Conservation (phyloP, 306 rosid species). For the Coriaria nepalensis region DNA sequence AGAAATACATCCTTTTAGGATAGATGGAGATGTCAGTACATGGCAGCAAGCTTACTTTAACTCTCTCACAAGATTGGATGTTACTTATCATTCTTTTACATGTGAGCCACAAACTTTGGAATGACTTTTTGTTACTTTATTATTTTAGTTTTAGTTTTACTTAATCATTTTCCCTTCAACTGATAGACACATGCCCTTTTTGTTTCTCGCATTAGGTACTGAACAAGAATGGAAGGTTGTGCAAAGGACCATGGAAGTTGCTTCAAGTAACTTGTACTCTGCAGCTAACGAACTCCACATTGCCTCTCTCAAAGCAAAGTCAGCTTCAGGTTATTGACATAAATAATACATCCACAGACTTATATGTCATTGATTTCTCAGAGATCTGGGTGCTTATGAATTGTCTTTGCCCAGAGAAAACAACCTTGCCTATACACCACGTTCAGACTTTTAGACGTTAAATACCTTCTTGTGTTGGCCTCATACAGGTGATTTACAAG, state of each 20-base stretch:
- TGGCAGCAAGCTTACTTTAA: slow-evolving; percentile 86
- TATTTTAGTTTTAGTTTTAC: neutral
- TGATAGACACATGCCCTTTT: neutral
- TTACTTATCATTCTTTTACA: slow-evolving; percentile 62
- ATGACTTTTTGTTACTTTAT: neutral
- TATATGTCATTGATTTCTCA: slow-evolving; percentile 7
- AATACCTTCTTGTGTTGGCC: slow-evolving; percentile 4
- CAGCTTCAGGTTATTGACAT: slow-evolving; percentile 63
- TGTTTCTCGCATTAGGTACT: slow-evolving; percentile 45
- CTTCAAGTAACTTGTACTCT: slow-evolving; percentile 60
- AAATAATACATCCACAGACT: neutral
- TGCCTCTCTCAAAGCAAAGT: slow-evolving; percentile 70
- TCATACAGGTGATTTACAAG: slow-evolving; percentile 60
- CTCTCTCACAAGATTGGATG: slow-evolving; percentile 61
- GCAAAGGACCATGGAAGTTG: slow-evolving; percentile 75
- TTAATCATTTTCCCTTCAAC: neutral
- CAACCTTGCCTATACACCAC: neutral
- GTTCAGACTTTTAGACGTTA: slow-evolving; percentile 13
- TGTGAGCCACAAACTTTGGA: slow-evolving; percentile 27
- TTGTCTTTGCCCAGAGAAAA: neutral
- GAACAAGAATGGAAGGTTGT: slow-evolving; percentile 97
- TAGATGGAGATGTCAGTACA: slow-evolving; percentile 48
- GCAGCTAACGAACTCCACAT: slow-evolving; percentile 59
- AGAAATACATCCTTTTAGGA: slow-evolving; percentile 46
- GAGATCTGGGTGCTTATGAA: neutral